Percentiles rank a stretch among this genome's conserved stretches.
Conservation (phyloP, 2,329 filamentous ascomycete species). For the Monilinia vaccinii-corymbosi region DNA sequence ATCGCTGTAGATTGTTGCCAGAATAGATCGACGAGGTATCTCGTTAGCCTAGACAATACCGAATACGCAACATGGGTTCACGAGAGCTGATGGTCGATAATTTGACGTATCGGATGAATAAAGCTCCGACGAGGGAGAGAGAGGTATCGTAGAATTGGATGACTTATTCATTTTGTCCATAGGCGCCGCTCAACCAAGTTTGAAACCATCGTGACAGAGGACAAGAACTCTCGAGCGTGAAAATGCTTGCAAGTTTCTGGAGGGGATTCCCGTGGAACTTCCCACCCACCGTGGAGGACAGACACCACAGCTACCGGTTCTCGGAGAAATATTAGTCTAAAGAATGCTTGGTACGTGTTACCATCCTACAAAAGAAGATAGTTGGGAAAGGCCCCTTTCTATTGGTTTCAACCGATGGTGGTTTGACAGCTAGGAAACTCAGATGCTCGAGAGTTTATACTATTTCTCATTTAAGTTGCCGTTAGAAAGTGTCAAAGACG, state of each 20-base stretch:
- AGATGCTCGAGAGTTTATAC: background rate
- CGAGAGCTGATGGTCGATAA: background rate
- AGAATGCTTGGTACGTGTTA: background rate
- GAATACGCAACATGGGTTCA: background rate
- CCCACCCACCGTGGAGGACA: background rate
- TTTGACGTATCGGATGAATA: background rate
- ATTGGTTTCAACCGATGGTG: background rate
- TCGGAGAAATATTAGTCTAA: background rate
- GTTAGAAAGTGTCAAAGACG: background rate
- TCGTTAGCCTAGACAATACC: background rate
- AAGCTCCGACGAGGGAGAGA: background rate
- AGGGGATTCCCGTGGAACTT: background rate
- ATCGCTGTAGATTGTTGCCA: background rate
- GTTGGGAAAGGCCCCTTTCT: background rate
- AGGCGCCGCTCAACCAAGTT: background rate
- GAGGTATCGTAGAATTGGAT: background rate
- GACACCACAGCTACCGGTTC: background rate
- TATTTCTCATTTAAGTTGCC: background rate
- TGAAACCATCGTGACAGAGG: background rate
- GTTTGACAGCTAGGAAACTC: background rate
- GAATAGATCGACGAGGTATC: background rate
- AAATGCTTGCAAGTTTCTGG: background rate
- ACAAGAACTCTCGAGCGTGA: background rate
- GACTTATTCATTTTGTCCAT: background rate
- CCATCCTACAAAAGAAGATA: background rate